These are phyloP conservation scores for Cercophora sp. DNA, from an alignment of 495 filamentous ascomycete genomes.

Conservation along the genomic window DNA sequence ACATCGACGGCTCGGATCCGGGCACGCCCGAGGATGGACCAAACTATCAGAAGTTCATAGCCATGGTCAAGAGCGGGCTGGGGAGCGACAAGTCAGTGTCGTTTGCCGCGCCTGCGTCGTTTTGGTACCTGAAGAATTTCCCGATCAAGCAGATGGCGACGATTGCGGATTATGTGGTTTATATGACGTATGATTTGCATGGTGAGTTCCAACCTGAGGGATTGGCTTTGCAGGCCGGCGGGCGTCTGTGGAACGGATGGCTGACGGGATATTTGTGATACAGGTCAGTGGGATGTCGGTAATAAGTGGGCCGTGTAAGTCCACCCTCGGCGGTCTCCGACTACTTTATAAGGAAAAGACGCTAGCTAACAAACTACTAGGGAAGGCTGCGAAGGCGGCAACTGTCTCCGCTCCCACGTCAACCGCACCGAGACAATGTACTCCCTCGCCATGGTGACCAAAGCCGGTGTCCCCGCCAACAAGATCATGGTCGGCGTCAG, in stretches of 20 bases:
- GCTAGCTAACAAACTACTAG: not conserved
- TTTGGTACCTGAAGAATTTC: slow-evolving; percentile 19
- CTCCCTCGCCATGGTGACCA: slow-evolving; percentile 44
- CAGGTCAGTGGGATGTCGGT: slow-evolving; percentile 17
- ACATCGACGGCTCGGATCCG: slow-evolving; percentile 24
- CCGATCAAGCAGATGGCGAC: slow-evolving; percentile 22
- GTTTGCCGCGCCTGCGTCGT: slow-evolving; percentile 26
- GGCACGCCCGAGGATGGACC: slow-evolving; percentile 15
- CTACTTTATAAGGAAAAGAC: too few relatives aligned
- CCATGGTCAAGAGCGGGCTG: slow-evolving; percentile 11
- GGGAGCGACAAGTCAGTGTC: slow-evolving; percentile 24
- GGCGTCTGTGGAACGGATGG: too few relatives aligned
- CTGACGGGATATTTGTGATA: too few relatives aligned
- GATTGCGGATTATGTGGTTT: slow-evolving; percentile 29
- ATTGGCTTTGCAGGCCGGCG: too few relatives aligned
- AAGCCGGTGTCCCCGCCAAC: slow-evolving; percentile 41
- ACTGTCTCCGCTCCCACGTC: slow-evolving; percentile 42
- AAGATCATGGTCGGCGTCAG: slow-evolving; percentile 36
- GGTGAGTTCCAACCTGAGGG: too few relatives aligned
- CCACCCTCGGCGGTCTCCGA: too few relatives aligned
- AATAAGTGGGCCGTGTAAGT: slow-evolving; percentile 10
- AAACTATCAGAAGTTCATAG: slow-evolving; percentile 17
- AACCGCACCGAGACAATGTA: slow-evolving; percentile 42
- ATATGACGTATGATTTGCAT: slow-evolving; percentile 32
- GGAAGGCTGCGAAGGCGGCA: slow-evolving; percentile 33